Conservation (phyloP, 2,329 filamentous ascomycete species). For the Fusarium torulosum region DNA sequence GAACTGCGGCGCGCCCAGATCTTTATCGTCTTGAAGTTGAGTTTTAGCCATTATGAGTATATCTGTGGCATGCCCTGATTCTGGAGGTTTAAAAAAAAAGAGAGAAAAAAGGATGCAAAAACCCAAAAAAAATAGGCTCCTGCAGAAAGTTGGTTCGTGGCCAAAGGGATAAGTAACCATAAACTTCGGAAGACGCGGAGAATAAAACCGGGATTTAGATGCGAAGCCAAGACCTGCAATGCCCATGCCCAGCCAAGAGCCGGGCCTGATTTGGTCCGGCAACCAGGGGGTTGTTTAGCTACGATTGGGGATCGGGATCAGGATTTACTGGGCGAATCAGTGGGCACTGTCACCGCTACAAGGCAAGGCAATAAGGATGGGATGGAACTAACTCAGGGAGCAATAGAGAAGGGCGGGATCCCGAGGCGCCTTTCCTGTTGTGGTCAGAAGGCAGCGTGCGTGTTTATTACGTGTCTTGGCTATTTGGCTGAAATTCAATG, state of each 20-base stretch:
- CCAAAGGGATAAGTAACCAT: not conserved
- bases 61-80: constrained; percentile 6
- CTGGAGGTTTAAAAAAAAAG: not conserved
- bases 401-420: not conserved
- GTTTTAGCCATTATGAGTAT: constrained; percentile 24
- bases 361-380: not conserved
- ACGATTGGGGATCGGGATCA: constrained; percentile 14
- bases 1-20: constrained; percentile 49
- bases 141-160: not conserved
- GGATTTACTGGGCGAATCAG: constrained; percentile 10
- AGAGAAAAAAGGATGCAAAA: not conserved
- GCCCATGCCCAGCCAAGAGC: not conserved
- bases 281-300: not conserved
- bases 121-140: constrained; percentile 4
- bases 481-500: not conserved
- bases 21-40: constrained; percentile 26
- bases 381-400: not conserved
- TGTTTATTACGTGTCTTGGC: constrained; percentile 18
- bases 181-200: constrained; percentile 28
- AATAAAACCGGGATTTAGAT: constrained; percentile 12
- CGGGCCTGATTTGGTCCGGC: constrained; percentile 9
- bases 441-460: not conserved
- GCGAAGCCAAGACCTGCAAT: not conserved
- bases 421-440: not conserved
- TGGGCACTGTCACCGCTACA: not conserved